Evolutionary conservation across 352 stramenopile genomes (phyloP).

Genomic region (Phytopythium kandeliae): DNA sequence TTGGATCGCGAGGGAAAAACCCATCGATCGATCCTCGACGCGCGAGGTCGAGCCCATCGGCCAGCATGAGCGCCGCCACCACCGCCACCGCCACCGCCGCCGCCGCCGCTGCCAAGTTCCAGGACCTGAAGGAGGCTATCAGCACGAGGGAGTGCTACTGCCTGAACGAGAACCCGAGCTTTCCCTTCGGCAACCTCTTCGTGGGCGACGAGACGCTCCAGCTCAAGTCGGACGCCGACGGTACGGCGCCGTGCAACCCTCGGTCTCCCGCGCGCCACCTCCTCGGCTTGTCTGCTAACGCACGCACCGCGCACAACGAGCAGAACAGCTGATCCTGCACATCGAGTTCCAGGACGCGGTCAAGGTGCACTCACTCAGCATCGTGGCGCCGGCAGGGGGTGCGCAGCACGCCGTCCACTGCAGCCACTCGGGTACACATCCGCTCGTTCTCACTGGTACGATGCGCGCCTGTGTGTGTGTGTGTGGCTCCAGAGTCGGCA

Average conservation of each 20-base stretch:
- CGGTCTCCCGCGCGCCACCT: background rate
- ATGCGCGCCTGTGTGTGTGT: background rate
- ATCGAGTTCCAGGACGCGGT: slow-evolving; percentile 78
- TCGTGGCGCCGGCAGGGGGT: slow-evolving; percentile 48
- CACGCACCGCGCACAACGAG: background rate
- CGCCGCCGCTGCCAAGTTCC: slow-evolving; percentile 40
- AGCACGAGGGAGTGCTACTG: slow-evolving; percentile 65
- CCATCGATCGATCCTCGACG: no score
- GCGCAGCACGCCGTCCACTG: background rate
- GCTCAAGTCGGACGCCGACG: slow-evolving; percentile 75
- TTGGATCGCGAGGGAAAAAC: no score
- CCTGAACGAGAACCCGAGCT: slow-evolving; percentile 71
- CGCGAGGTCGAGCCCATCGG: no score
- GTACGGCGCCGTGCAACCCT: slow-evolving; percentile 12
- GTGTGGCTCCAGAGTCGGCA: slow-evolving; percentile 26
- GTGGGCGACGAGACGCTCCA: slow-evolving; percentile 68
- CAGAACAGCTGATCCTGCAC: slow-evolving; percentile 80
- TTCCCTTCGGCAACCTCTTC: slow-evolving; percentile 72
- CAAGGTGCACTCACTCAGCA: slow-evolving; percentile 71
- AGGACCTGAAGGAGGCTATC: slow-evolving; percentile 57
- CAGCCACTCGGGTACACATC: no score
- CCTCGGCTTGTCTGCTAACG: background rate
- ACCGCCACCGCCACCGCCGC: slow-evolving; percentile 13
- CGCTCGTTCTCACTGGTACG: no score
- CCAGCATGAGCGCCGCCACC: slow-evolving; percentile 23